Evolutionary conservation across 2,329 filamentous ascomycete species (phyloP), one percentile per base, ranked within the genome.

Genomic region (Alternaria sp.): DNA sequence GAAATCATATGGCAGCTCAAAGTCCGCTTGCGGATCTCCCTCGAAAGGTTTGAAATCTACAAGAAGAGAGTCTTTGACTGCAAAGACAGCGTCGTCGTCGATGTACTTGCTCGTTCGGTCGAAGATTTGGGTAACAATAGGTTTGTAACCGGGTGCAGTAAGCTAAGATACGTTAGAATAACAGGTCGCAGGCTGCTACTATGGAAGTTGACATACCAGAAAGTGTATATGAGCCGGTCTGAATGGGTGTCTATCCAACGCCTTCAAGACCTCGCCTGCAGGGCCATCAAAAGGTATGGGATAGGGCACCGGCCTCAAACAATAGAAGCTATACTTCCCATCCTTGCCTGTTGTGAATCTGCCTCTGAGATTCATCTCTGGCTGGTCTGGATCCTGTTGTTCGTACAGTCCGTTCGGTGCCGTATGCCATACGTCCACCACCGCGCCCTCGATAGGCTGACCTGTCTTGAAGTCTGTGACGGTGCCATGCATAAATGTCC

Each of bases 371-470:
- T 94, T 94, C 79, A 88, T 88, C 58, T 93, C 90, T 7, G 85
- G 82, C 79, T 93, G 90, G 2, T 86, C 79, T 0, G 85, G 81
- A 66, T 93, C 91, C 78, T 93, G 91, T 78, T 93, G 90, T 80
- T 93, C 90, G 59, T 83, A 83, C 57, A 81, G 61, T 12, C 85
- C 86, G 71, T 94, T 94, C 32, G 92, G 90, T 0, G 87, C 90
- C 0, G 91, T 90, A 73, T 94, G 89, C 92, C 92, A 95, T 54
- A 94, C 85, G 72, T 94, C 92, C 36, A 95, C 84, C 22, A 87
- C 83, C 2, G 90, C 90, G 60, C 84, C 84, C 18, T 85, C 82
- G 45, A 94, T 82, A 0, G 90, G 89, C 77, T 87, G 81, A 54
- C 88, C 87, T 0, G 89, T 92, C 32, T 72, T 76, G 51, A 86